A percentile compares a stretch with the other conserved stretches of the same genome.
phyloP scores from a whole-genome alignment of 129 eudicot species.

The Flaveria trinervia region DNA sequence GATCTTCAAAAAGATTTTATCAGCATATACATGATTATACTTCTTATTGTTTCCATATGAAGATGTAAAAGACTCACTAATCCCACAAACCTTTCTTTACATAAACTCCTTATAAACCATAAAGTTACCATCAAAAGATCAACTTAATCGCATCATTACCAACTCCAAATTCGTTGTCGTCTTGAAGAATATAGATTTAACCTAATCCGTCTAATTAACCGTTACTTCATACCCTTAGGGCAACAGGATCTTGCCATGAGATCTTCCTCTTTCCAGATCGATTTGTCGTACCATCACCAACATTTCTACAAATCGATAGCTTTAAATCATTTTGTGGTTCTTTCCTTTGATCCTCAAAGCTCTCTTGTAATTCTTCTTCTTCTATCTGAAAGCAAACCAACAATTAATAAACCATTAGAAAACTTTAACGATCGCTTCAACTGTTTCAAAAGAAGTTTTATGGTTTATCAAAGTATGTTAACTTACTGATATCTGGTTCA shows the following conservation, averaged over 20 bases:
- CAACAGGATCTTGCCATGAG: slow-evolving; percentile 96
- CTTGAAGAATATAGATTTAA: slow-evolving; percentile 18
- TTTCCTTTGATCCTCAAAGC: slow-evolving; percentile 46
- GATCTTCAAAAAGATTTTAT: neutral
- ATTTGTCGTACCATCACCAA: slow-evolving; percentile 66
- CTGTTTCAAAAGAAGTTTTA: neutral
- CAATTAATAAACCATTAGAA: neutral
- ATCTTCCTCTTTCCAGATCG: slow-evolving; percentile 79
- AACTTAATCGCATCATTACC: slow-evolving; percentile 29
- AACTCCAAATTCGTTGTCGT: slow-evolving; percentile 18
- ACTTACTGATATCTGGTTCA: slow-evolving; percentile 74
- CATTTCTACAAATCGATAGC: slow-evolving; percentile 65
- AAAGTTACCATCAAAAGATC: slow-evolving; percentile 29
- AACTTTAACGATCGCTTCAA: neutral
- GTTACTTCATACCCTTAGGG: slow-evolving; percentile 68
- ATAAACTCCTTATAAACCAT: slow-evolving; percentile 29
- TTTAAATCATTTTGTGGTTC: slow-evolving; percentile 57
- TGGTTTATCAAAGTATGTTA: neutral
- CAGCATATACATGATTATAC: slow-evolving; percentile 1
- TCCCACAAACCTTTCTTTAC: slow-evolving; percentile 40
- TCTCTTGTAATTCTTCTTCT: slow-evolving; percentile 61
- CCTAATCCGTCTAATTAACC: slow-evolving; percentile 25
- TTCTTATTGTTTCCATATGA: slow-evolving; percentile 22
- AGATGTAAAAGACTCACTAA: slow-evolving; percentile 15
- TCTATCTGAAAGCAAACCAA: slow-evolving; percentile 43